A percentile compares a stretch with the other conserved stretches of the same genome.
phyloP scores from a whole-genome alignment of 2,329 filamentous ascomycete genomes.

The Monosporascus sp. region DNA sequence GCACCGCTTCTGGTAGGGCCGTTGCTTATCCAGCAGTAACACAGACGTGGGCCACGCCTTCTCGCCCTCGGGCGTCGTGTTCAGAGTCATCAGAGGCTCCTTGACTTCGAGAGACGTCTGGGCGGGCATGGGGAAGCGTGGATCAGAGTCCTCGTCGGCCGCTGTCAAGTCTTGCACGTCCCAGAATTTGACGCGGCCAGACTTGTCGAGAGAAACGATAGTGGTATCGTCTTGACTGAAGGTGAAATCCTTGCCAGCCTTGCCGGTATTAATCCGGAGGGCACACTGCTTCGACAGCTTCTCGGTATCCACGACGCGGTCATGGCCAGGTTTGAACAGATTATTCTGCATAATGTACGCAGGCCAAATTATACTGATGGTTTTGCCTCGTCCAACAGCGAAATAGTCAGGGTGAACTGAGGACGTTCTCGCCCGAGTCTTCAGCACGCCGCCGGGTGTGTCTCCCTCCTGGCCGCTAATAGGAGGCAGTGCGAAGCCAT shows the following conservation, averaged over 20 bases:
- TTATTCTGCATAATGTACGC: constrained; percentile 57
- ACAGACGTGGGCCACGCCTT: constrained; percentile 98
- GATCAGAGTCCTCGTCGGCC: constrained; percentile 44
- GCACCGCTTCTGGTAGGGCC: constrained; percentile 83
- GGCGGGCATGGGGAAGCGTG: constrained; percentile 46
- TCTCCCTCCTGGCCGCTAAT: constrained; percentile 83
- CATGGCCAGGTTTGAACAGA: constrained; percentile 57
- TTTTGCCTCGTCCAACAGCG: constrained; percentile 90
- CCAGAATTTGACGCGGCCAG: constrained; percentile 96
- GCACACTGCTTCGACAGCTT: constrained; percentile 81
- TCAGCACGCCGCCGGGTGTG: constrained; percentile 83
- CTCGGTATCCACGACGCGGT: constrained; percentile 76
- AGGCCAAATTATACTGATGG: constrained; percentile 82
- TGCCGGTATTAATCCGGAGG: constrained; percentile 91
- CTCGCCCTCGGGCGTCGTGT: constrained; percentile 79
- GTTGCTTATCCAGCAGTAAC: constrained; percentile 90
- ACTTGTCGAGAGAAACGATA: constrained; percentile 94
- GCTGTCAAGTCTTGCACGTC: constrained; percentile 76
- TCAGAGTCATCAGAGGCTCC: constrained; percentile 78
- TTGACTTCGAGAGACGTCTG: constrained; percentile 68
- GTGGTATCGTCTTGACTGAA: constrained; percentile 96
- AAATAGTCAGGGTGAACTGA: constrained; percentile 89
- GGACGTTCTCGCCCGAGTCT: constrained; percentile 89
- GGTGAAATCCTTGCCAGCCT: constrained; percentile 95
- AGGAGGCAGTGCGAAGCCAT: constrained; percentile 85